phyloP scores from a whole-genome alignment of 1,284 basidiomycete genomes.

The Inonotus obliquus region DNA sequence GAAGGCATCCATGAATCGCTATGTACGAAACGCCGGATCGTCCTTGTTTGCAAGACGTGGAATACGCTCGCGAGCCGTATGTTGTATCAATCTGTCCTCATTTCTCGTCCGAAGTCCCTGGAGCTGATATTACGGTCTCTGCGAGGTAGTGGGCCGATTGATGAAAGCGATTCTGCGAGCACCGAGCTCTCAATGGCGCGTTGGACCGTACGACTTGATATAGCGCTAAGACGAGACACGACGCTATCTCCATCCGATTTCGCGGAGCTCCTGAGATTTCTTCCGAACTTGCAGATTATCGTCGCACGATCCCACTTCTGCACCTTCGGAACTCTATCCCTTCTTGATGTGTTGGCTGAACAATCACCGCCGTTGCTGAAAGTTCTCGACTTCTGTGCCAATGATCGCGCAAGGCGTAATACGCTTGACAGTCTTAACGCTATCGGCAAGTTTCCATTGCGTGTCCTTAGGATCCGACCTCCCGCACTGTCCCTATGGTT shows the following conservation, averaged over 20 bases:
- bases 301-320: background rate
- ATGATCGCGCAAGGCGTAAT: too few species aligned
- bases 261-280: background rate
- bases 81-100: conserved; percentile 26
- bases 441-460: background rate
- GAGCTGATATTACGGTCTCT: background rate
- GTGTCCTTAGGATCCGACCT: background rate
- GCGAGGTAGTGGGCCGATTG: too few species aligned
- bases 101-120: background rate
- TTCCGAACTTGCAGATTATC: background rate
- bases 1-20: conserved; percentile 22
- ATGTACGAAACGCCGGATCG: conserved; percentile 31
- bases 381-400: background rate
- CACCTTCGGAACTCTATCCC: too few species aligned
- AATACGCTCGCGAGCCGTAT: conserved; percentile 28
- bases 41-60: conserved; percentile 38
- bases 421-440: background rate
- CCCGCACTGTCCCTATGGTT: background rate
- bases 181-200: background rate
- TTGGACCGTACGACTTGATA: conserved; percentile 1
- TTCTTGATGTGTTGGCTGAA: background rate
- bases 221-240: background rate
- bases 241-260: background rate
- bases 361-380: background rate
- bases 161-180: background rate